Conservation (phyloP, 805 yeast genomes). For the Candida palmyrensis region DNA sequence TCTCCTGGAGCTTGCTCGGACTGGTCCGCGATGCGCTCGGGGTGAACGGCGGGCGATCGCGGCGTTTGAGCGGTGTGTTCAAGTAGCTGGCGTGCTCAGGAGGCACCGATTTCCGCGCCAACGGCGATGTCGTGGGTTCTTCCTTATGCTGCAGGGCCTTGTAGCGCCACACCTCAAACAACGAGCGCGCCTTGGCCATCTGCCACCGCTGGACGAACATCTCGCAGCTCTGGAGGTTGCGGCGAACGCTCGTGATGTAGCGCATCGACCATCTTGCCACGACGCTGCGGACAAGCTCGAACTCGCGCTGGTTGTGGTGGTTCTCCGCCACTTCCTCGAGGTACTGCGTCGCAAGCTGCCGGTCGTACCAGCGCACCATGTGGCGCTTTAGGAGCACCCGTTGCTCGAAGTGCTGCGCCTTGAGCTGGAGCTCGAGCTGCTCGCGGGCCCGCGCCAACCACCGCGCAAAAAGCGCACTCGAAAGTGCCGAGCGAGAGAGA, state of each 20-base stretch:
- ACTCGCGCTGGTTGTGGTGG: slow-evolving; percentile 21
- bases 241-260: slow-evolving; percentile 23
- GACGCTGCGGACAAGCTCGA: slow-evolving; percentile 17
- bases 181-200: slow-evolving; percentile 16
- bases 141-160: slow-evolving; percentile 15
- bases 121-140: slow-evolving; percentile 27
- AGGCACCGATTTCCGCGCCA: slow-evolving; percentile 18
- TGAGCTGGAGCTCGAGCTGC: slow-evolving; percentile 1
- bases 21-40: slow-evolving; percentile 22
- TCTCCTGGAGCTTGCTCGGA: slow-evolving; percentile 34
- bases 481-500: slow-evolving; percentile 2
- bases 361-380: slow-evolving; percentile 30
- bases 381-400: slow-evolving; percentile 19
- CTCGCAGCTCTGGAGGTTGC: slow-evolving; percentile 32
- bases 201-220: slow-evolving; percentile 30
- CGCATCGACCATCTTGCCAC: slow-evolving; percentile 34
- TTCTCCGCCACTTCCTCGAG: slow-evolving; percentile 28
- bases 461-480: slow-evolving; percentile 3
- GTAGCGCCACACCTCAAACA: slow-evolving; percentile 35
- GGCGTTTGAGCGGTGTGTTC: slow-evolving; percentile 30
- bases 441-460: slow-evolving; percentile 11
- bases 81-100: slow-evolving; percentile 18
- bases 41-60: slow-evolving; percentile 13
- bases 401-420: slow-evolving; percentile 15
- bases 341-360: slow-evolving; percentile 17